Evolutionary conservation across 176 grass and related monocot genomes (phyloP).

Genomic region (Phoenix dactylifera): DNA sequence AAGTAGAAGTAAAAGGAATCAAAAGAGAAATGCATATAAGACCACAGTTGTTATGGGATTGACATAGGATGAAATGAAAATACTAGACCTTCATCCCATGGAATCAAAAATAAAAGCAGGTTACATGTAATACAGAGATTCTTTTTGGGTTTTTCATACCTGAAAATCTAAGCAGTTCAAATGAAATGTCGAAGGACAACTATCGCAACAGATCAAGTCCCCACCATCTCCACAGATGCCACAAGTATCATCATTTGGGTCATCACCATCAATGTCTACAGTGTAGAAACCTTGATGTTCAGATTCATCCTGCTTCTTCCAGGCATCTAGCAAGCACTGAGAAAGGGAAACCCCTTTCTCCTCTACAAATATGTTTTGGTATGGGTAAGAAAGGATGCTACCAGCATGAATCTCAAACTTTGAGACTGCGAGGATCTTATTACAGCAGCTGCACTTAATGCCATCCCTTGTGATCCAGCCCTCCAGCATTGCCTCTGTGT

Average conservation of each 20-base stretch:
- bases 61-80: too few relatives aligned
- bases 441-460: constrained; percentile 85
- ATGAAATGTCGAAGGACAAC: constrained; percentile 88
- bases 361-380: constrained; percentile 61
- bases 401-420: constrained; percentile 99
- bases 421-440: constrained; percentile 49
- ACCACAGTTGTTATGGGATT: too few relatives aligned
- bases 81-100: too few relatives aligned
- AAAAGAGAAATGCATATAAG: too few relatives aligned
- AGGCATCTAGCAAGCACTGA: constrained; percentile 66
- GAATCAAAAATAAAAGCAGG: too few relatives aligned
- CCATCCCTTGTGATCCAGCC: constrained; percentile 77
- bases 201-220: constrained; percentile 79
- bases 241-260: constrained; percentile 91
- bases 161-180: constrained; percentile 74
- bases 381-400: constrained; percentile 54
- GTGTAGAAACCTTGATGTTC: constrained; percentile 74
- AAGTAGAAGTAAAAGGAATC: too few relatives aligned
- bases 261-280: constrained; percentile 47
- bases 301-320: constrained; percentile 51
- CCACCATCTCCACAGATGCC: constrained; percentile 91
- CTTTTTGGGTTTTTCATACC: constrained; percentile 29
- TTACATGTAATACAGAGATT: neutral
- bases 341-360: constrained; percentile 43
- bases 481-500: constrained; percentile 40